A percentile compares a stretch with the other conserved stretches of the same genome.
phyloP scores from a whole-genome alignment of 73 alveolate genomes.

The Tetrahymena elliotti region DNA sequence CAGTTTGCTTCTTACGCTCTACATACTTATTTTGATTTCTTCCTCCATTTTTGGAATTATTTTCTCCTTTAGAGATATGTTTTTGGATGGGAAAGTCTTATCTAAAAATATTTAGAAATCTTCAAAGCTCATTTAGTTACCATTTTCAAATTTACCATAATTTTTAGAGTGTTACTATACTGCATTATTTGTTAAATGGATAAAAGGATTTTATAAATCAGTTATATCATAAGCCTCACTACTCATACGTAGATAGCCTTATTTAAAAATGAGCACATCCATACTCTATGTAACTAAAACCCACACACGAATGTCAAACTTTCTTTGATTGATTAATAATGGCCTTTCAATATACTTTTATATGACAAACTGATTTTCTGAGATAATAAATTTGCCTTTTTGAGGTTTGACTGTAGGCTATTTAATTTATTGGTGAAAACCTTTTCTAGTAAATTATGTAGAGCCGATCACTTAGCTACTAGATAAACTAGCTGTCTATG shows the following conservation, averaged over 20 bases:
- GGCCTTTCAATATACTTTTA: conserved; percentile 80
- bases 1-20: conserved; percentile 63
- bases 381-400: background rate
- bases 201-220: conserved; percentile 51
- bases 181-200: conserved; percentile 80
- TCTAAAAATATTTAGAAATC: conserved; percentile 45
- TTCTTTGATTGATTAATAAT: conserved; percentile 50
- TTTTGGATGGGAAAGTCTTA: conserved; percentile 4
- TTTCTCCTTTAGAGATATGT: conserved; percentile 1
- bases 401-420: background rate
- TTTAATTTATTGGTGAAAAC: background rate
- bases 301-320: conserved; percentile 73
- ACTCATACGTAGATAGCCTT: conserved; percentile 77
- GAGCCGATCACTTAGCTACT: background rate
- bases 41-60: conserved; percentile 26
- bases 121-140: conserved; percentile 61
- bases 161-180: conserved; percentile 55
- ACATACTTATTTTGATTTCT: conserved; percentile 6
- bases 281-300: conserved; percentile 46
- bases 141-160: conserved; percentile 76
- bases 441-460: background rate
- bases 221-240: conserved; percentile 41
- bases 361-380: conserved; percentile 51
- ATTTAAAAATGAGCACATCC: conserved; percentile 49
- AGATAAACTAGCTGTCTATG: background rate